Conservation (phyloP, 257 asterid genomes). For the Rauvolfia tetraphylla region DNA sequence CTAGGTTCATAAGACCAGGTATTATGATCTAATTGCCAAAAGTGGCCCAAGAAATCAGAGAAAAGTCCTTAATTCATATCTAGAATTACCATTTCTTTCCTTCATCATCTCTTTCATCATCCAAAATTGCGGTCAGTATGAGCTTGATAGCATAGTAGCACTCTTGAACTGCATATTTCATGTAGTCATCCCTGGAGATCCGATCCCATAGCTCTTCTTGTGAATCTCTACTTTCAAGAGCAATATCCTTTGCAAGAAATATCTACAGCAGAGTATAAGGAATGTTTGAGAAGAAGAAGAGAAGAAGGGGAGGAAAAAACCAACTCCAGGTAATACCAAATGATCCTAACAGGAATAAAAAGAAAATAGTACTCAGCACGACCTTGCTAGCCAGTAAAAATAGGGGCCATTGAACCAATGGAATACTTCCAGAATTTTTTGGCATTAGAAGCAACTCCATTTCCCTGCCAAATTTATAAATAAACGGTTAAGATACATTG, state of each 20-base stretch:
- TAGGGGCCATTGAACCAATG: slow-evolving; percentile 96
- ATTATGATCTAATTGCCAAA: background rate
- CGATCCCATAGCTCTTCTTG: slow-evolving; percentile 94
- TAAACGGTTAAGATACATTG: slow-evolving; percentile 14
- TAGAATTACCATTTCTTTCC: slow-evolving; percentile 77
- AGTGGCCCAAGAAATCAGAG: background rate
- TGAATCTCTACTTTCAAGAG: slow-evolving; percentile 70
- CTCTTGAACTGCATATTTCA: slow-evolving; percentile 95
- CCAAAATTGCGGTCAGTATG: slow-evolving; percentile 70
- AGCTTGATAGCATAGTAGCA: slow-evolving; percentile 58
- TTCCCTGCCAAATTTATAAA: slow-evolving; percentile 47
- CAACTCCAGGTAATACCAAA: background rate
- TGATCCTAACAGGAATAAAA: background rate
- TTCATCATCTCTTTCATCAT: slow-evolving; percentile 74
- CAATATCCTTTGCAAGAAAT: slow-evolving; percentile 90
- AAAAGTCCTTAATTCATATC: background rate
- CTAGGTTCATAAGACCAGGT: background rate
- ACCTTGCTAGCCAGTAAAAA: slow-evolving; percentile 98
- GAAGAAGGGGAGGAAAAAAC: too few relatives aligned
- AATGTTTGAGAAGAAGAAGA: background rate
- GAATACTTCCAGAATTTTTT: slow-evolving; percentile 57
- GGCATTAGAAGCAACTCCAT: slow-evolving; percentile 95
- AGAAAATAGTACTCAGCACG: background rate
- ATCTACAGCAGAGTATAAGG: slow-evolving; percentile 33
- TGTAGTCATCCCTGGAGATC: slow-evolving; percentile 89